Evolutionary conservation across 306 rosid species (phyloP), one percentile per base, ranked within the genome.

Genomic region (Comarum palustre): DNA sequence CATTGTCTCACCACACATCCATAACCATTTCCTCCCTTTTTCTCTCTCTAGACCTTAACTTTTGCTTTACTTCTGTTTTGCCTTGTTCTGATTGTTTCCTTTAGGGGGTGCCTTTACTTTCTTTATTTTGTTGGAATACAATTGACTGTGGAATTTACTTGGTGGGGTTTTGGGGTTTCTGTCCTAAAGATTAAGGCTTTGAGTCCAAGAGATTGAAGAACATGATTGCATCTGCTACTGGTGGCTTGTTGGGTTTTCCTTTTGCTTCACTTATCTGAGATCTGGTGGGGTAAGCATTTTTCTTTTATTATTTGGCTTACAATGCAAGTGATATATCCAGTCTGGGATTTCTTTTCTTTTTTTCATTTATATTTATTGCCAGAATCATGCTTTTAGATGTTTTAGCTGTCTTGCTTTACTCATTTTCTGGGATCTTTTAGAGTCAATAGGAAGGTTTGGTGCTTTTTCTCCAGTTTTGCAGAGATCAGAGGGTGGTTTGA

Each of bases 221-320:
- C 70, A 84, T 89, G 87, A 84, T 84, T 83, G 75, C 83, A 65
- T 84, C 73, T 78, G 74, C 77, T 80, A 66, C 68, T 77, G 69
- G 78, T 74, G 42, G 79, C 59, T 83, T 85, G 41, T 75, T 84
- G 82, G 71, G 83, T 73, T 86, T 83, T 82, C 59, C 92, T 82
- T 81, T 70, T 77, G 76, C 63, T 66, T 83, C 78, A 77, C 90
- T 81, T 73, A 86, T 85, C 85, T 84, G 80, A 90, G 97, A 90
- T 94, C 97, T 85, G 77, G 84, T 81, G 84, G 94, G 82, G 84
- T 86, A 84, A 85, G 82, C 0, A 32, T 51, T 75, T 55, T 67
- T 29, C 66, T 16, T 41, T 27, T 52, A 69, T 38, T 68, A 79
- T 47, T 66, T 85, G 81, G 73, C 86, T 73, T 87, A 79, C 76